These are phyloP conservation scores for Ambrosia artemisiifolia DNA, from an alignment of 129 eudicot species.

Conservation along the genomic window DNA sequence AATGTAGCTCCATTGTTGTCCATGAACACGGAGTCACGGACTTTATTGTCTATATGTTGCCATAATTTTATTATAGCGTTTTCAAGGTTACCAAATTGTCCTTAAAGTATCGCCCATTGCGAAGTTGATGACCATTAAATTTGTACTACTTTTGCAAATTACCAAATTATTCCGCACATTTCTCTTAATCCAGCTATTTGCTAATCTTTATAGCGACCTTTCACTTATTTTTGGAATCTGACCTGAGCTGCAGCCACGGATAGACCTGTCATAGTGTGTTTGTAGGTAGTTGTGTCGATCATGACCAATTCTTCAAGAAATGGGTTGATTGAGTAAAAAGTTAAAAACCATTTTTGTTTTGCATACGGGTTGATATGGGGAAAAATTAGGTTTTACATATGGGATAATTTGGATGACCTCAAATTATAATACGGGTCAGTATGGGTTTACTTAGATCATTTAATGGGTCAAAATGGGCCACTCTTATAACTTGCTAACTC, in stretches of 20 bases:
- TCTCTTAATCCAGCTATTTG: background rate
- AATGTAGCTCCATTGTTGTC: background rate
- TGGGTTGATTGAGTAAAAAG: too few species aligned
- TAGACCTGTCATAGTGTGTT: background rate
- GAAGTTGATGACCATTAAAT: background rate
- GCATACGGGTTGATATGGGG: too few species aligned
- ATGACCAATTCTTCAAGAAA: too few species aligned
- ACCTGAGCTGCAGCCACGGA: background rate
- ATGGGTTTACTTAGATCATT: too few species aligned
- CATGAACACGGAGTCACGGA: background rate
- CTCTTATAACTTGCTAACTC: too few species aligned
- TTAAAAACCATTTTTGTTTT: too few species aligned
- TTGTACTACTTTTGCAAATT: background rate
- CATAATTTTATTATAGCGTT: background rate
- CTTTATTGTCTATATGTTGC: background rate
- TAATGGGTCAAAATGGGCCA: too few species aligned
- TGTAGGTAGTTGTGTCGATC: background rate
- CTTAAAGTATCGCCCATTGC: background rate
- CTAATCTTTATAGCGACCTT: conserved; percentile 5
- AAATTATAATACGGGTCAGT: too few species aligned
- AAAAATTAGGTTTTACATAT: too few species aligned
- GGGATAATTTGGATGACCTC: too few species aligned
- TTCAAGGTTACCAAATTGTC: background rate
- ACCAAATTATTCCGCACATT: background rate
- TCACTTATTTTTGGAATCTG: background rate